A percentile compares a stretch with the other conserved stretches of the same genome.
These are phyloP conservation scores for Amoebophrya sp. DNA, from an alignment of 169 alveolate genomes.

Conservation along the genomic window DNA sequence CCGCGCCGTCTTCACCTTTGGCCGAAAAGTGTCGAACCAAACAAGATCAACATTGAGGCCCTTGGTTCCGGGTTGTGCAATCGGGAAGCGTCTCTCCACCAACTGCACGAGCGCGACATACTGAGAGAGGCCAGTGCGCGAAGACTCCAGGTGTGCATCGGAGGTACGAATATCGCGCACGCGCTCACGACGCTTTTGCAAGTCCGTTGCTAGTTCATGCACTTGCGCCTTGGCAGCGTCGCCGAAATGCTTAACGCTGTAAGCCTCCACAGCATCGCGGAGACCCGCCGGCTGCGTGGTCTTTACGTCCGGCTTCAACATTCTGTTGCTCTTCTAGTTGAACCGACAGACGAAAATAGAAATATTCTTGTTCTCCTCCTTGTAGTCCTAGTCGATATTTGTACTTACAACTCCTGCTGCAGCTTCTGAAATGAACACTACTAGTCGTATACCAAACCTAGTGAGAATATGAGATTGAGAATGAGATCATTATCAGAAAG, in stretches of 20 bases:
- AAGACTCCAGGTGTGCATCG: neutral
- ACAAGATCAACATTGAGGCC: neutral
- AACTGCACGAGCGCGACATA: neutral
- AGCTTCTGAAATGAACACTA: no score
- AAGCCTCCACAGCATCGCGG: neutral
- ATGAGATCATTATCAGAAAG: no score
- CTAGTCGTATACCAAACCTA: no score
- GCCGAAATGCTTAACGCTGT: neutral
- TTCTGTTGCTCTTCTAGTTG: neutral
- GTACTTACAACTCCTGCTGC: no score
- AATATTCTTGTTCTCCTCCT: neutral
- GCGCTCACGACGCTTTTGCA: neutral
- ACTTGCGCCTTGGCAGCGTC: no score
- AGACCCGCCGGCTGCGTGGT: neutral
- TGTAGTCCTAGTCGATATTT: neutral
- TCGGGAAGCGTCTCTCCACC: neutral
- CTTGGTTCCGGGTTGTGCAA: neutral
- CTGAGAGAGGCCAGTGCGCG: neutral
- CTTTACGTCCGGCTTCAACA: conserved; percentile 4
- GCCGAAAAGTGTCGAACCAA: conserved; percentile 7
- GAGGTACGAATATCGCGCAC: neutral
- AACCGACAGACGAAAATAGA: neutral
- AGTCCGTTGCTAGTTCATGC: neutral
- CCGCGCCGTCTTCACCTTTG: neutral
- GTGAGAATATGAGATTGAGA: no score